These are phyloP conservation scores for Passalora sequoiae DNA, from an alignment of 2,329 filamentous ascomycete species.

Conservation along the genomic window DNA sequence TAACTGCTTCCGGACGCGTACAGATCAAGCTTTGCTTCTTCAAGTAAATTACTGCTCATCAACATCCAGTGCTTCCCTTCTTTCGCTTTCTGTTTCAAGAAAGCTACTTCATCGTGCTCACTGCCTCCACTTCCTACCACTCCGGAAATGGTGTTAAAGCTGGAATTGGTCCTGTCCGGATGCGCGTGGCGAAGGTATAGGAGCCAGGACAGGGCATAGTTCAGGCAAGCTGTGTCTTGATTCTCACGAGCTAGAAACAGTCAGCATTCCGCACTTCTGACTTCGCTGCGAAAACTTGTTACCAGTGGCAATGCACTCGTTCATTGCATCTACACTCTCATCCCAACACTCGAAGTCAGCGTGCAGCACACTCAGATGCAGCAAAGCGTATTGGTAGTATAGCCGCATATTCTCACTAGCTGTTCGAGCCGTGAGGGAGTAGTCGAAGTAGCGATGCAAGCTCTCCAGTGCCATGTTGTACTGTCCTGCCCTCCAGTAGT, in stretches of 20 bases:
- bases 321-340: conserved; percentile 88
- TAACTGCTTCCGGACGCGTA: conserved; percentile 38
- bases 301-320: conserved; percentile 83
- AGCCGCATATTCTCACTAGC: conserved; percentile 33
- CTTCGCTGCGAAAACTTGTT: background rate
- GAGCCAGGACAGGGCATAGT: conserved; percentile 93
- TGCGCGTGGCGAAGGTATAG: conserved; percentile 90
- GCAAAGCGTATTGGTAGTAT: conserved; percentile 89
- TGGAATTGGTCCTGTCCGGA: conserved; percentile 46
- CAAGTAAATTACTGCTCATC: conserved; percentile 75
- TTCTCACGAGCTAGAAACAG: conserved; percentile 68
- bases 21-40: conserved; percentile 76
- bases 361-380: conserved; percentile 89
- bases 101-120: conserved; percentile 74
- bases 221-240: conserved; percentile 84
- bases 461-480: conserved; percentile 85
- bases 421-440: conserved; percentile 50
- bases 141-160: conserved; percentile 22
- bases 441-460: conserved; percentile 93
- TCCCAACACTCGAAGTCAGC: conserved; percentile 89
- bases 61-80: conserved; percentile 82
- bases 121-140: conserved; percentile 23
- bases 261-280: too few relatives aligned
- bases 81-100: conserved; percentile 78
- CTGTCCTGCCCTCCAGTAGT: conserved; percentile 87